phyloP scores from a whole-genome alignment of 176 grass and related monocot species.

The Triticum dicoccoides region DNA sequence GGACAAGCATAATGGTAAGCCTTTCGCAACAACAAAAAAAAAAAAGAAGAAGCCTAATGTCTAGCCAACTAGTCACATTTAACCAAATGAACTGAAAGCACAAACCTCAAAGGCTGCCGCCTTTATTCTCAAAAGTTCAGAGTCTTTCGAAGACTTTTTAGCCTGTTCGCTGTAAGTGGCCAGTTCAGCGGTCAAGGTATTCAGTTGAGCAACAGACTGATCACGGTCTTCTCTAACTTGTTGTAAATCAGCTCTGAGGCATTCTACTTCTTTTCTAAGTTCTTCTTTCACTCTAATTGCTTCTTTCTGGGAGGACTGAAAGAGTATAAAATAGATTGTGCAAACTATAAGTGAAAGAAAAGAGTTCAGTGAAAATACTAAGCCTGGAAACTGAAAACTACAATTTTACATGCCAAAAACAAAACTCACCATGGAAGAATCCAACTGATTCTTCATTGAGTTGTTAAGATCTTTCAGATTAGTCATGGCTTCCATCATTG shows the following conservation, averaged over 20 bases:
- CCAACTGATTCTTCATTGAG: constrained; percentile 70
- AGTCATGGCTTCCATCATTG: constrained; percentile 69
- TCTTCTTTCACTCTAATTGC: constrained; percentile 72
- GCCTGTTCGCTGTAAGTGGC: constrained; percentile 41
- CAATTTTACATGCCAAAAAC: neutral
- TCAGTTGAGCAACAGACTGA: constrained; percentile 45
- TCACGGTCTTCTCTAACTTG: constrained; percentile 73
- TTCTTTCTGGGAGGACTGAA: constrained; percentile 76
- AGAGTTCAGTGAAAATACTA: neutral
- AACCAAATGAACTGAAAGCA: neutral
- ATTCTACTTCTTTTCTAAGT: constrained; percentile 63
- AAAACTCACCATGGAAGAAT: constrained; percentile 62
- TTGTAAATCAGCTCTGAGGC: constrained; percentile 62
- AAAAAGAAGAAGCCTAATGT: neutral
- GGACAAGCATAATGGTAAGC: neutral
- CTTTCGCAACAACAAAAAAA: neutral
- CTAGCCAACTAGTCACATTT: neutral
- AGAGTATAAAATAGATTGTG: constrained; percentile 10
- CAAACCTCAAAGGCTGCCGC: constrained; percentile 71
- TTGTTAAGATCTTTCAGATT: constrained; percentile 58
- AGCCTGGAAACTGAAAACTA: neutral
- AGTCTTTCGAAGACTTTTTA: constrained; percentile 43
- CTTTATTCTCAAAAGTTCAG: constrained; percentile 37
- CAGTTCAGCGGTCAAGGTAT: constrained; percentile 47
- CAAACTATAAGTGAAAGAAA: neutral